Evolutionary conservation across 768 basidiomycete species (phyloP), one percentile per base, ranked within the genome.

Genomic region (Boletus tylopilopsis): DNA sequence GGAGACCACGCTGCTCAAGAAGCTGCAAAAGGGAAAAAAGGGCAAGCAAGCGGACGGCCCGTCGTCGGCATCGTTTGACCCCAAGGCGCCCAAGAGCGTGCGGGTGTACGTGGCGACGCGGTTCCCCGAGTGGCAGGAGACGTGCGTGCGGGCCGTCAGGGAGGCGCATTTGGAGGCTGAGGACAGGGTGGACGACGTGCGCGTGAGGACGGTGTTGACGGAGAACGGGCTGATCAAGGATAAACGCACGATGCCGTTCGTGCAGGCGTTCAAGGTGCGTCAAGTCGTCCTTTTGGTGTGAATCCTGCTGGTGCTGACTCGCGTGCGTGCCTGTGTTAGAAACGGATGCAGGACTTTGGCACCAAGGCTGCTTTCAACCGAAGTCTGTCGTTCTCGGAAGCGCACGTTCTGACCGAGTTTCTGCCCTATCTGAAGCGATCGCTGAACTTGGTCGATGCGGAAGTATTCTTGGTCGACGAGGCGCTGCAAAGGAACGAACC

Each of bases 91-190:
- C 2, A 94, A 91, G 73, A 81, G 78, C 42, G 87, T 94, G 16
- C 75, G 87, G 52, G 78, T 98, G n/a, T 97, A 90, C 67, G 90
- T 97, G 43, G 90, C 96, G 49, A 90, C 81, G 21, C 67, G 73
- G 42, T 98, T 94, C 81, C 96, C 96, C 0, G 85, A 84, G 57
- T 99, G 96, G 95, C 95, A 99, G 68, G 83, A 92, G 58, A 67
- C 69, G 23, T 89, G 89, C 61, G 87, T 97, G 42, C 79, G 82
- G 61, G 74, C 83, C 34, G 76, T 94, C 42, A 80, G 81, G 70
- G 82, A 84, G 12, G 73, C 84, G 22, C 94, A 86, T 60, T 71
- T 71, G 35, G 73, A 74, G 46, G 69, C 71, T 46, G 71, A 72
- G 23, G 77, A 82, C 50, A 78, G 75, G 57, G 85, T 97, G 29